phyloP scores from a whole-genome alignment of 208 protist species.

The Trypanosoma vivax region DNA sequence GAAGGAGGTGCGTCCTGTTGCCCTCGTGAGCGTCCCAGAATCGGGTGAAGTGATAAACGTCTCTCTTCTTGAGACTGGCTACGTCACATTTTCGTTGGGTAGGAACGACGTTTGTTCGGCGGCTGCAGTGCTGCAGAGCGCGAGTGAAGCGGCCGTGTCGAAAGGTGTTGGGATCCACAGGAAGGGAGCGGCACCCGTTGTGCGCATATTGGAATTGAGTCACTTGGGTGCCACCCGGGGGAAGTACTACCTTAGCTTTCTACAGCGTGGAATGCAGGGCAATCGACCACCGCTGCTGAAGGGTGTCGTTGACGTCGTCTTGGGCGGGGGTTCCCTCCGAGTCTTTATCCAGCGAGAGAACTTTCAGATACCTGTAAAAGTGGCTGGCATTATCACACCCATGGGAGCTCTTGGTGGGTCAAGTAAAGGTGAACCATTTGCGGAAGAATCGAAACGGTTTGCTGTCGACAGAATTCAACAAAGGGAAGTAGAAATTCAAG shows the following conservation, averaged over 20 bases:
- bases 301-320: conserved; percentile 73
- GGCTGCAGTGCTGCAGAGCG: conserved; percentile 49
- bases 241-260: conserved; percentile 84
- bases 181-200: conserved; percentile 22
- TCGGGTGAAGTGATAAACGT: conserved; percentile 66
- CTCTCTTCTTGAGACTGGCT: conserved; percentile 69
- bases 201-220: conserved; percentile 74
- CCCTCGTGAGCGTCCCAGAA: conserved; percentile 45
- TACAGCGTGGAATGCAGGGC: conserved; percentile 85
- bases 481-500: conserved; percentile 77
- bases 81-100: conserved; percentile 75
- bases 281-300: conserved; percentile 61
- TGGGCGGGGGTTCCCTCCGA: conserved; percentile 74
- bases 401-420: conserved; percentile 30
- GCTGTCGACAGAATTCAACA: conserved; percentile 62
- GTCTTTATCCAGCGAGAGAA: conserved; percentile 85
- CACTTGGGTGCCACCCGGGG: conserved; percentile 69
- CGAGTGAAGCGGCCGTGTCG: conserved; percentile 47
- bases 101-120: conserved; percentile 64
- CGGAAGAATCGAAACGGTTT: conserved; percentile 73
- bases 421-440: conserved; percentile 49
- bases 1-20: conserved; percentile 66
- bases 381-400: conserved; percentile 78
- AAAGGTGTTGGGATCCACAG: conserved; percentile 46
- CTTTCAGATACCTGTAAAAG: conserved; percentile 82